Evolutionary conservation across 495 filamentous ascomycete genomes (phyloP).

Genomic region (Podospora bellae-mahoneyi): DNA sequence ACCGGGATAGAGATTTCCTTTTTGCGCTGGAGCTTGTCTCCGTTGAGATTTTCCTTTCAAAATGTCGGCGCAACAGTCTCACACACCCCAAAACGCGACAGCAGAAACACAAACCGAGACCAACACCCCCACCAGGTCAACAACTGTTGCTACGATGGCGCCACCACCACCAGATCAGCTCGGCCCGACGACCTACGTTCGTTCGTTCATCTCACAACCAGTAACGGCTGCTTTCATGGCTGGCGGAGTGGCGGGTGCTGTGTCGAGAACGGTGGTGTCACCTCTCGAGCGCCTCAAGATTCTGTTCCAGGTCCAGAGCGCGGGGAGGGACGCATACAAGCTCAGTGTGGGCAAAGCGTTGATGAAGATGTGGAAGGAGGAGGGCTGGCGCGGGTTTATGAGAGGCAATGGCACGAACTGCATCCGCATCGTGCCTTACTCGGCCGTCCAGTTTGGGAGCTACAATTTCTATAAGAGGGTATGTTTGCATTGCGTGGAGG

Average conservation of each 20-base stretch:
- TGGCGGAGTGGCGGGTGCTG: slow-evolving; percentile 94
- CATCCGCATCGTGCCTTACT: slow-evolving; percentile 96
- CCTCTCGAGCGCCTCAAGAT: slow-evolving; percentile 95
- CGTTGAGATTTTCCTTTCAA: slow-evolving; percentile 16
- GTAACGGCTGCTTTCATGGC: slow-evolving; percentile 89
- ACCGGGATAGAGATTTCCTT: background rate
- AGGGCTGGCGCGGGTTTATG: slow-evolving; percentile 96
- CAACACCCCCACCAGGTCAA: background rate
- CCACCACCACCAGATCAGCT: slow-evolving; percentile 21
- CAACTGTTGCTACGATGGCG: slow-evolving; percentile 5
- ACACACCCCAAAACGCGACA: slow-evolving; percentile 10
- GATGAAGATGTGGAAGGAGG: slow-evolving; percentile 90
- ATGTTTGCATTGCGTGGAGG: slow-evolving; percentile 30
- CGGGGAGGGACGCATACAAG: slow-evolving; percentile 86
- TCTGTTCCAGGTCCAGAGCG: slow-evolving; percentile 91
- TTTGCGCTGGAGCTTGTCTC: slow-evolving; percentile 1
- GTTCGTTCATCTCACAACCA: slow-evolving; percentile 63
- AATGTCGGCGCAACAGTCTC: slow-evolving; percentile 26
- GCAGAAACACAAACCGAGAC: background rate
- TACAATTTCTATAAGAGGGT: slow-evolving; percentile 97
- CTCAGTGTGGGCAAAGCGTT: slow-evolving; percentile 84
- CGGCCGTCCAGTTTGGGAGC: slow-evolving; percentile 94
- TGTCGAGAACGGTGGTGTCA: slow-evolving; percentile 93
- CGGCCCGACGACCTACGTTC: slow-evolving; percentile 31
- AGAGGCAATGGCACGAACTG: slow-evolving; percentile 97